phyloP scores from a whole-genome alignment of 2,329 filamentous ascomycete genomes.

The Cladobotryum protrusum region DNA sequence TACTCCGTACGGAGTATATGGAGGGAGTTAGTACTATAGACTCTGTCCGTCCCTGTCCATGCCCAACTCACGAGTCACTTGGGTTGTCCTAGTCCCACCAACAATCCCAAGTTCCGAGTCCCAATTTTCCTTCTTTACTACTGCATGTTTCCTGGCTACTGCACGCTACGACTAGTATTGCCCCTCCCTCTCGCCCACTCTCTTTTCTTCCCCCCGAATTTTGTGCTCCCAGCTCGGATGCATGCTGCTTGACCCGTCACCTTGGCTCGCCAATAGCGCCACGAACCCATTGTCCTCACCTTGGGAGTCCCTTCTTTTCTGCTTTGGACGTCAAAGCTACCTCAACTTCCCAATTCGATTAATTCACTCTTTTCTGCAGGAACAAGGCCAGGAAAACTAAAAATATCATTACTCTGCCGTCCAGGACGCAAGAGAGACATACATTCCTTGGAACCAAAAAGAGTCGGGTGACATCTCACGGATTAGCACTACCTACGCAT shows the following conservation, averaged over 20 bases:
- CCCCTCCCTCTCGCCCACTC: slow-evolving; percentile 10
- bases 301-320: slow-evolving; percentile 5
- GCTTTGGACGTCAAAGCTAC: not conserved
- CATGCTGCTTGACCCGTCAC: slow-evolving; percentile 12
- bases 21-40: no score
- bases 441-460: slow-evolving; percentile 2
- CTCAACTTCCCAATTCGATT: not conserved
- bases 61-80: slow-evolving; percentile 3
- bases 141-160: slow-evolving; percentile 13
- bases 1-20: no score
- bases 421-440: not conserved
- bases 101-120: slow-evolving; percentile 7
- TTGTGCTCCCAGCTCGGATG: slow-evolving; percentile 8
- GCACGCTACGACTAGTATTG: slow-evolving; percentile 10
- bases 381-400: slow-evolving; percentile 7
- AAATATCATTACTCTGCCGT: slow-evolving; percentile 10
- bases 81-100: slow-evolving; percentile 3
- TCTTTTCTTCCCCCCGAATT: slow-evolving; percentile 4
- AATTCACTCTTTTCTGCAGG: slow-evolving; percentile 8
- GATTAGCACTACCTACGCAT: slow-evolving; percentile 9
- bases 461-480: slow-evolving; percentile 9
- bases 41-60: not conserved
- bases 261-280: slow-evolving; percentile 14
- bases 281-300: slow-evolving; percentile 4
- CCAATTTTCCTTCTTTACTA: slow-evolving; percentile 11